These are phyloP conservation scores for Lipomyces oligophaga DNA, from an alignment of 805 yeast genomes.

Conservation along the genomic window DNA sequence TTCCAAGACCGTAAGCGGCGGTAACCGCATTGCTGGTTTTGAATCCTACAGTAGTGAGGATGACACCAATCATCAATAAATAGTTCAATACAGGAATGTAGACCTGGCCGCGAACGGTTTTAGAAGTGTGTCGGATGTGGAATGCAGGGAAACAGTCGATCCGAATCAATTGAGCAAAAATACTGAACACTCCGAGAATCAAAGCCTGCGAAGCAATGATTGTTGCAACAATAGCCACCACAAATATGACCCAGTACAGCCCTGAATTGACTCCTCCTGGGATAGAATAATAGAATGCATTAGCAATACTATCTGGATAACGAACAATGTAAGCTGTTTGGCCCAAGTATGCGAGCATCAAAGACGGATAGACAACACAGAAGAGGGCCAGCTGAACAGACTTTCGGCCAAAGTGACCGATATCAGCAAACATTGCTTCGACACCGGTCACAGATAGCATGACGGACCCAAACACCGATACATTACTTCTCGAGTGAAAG, in stretches of 20 bases:
- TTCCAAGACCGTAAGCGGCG: slow-evolving; percentile 60
- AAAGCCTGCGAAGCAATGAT: slow-evolving; percentile 61
- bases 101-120: slow-evolving; percentile 47
- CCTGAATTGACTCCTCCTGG: slow-evolving; percentile 49
- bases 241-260: slow-evolving; percentile 48
- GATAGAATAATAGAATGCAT: slow-evolving; percentile 48
- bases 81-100: slow-evolving; percentile 52
- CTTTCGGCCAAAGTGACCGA: slow-evolving; percentile 52
- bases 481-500: slow-evolving; percentile 41
- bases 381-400: slow-evolving; percentile 50
- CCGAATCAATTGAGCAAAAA: slow-evolving; percentile 50
- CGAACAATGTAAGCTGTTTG: slow-evolving; percentile 50
- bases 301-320: slow-evolving; percentile 42
- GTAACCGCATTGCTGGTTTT: slow-evolving; percentile 49
- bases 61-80: slow-evolving; percentile 50
- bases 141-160: slow-evolving; percentile 54
- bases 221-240: slow-evolving; percentile 52
- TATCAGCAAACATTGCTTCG: slow-evolving; percentile 64
- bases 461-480: slow-evolving; percentile 44
- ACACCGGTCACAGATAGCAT: slow-evolving; percentile 57
- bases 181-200: slow-evolving; percentile 53
- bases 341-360: slow-evolving; percentile 54
- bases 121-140: slow-evolving; percentile 46
- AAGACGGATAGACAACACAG: slow-evolving; percentile 49
- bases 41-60: slow-evolving; percentile 46